Evolutionary conservation across 108 stramenopile genomes (phyloP).

Genomic region (Cyclotella sp.): DNA sequence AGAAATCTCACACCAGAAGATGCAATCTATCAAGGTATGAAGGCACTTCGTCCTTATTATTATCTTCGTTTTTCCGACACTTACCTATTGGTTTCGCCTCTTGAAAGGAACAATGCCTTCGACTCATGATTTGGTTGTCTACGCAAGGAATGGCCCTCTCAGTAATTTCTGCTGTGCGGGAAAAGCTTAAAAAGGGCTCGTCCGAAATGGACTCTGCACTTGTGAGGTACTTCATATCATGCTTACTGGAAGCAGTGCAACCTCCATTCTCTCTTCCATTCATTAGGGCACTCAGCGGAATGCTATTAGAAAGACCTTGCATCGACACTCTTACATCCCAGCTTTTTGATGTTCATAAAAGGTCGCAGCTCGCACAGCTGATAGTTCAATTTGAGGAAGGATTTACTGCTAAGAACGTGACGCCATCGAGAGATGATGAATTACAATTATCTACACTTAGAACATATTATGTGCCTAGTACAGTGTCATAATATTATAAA

Average conservation of each 20-base stretch:
- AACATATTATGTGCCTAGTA: neutral
- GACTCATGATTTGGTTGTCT: constrained; percentile 72
- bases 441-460: constrained; percentile 20
- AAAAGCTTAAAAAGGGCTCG: constrained; percentile 56
- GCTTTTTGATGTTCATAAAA: constrained; percentile 64
- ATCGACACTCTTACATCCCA: constrained; percentile 73
- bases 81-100: neutral
- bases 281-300: constrained; percentile 48
- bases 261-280: constrained; percentile 77
- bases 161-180: constrained; percentile 60
- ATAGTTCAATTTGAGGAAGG: constrained; percentile 29
- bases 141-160: constrained; percentile 66
- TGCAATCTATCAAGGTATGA: constrained; percentile 73
- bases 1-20: constrained; percentile 83
- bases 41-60: neutral
- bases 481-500: neutral
- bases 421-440: constrained; percentile 7
- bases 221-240: constrained; percentile 77
- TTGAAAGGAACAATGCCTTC: constrained; percentile 70
- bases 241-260: constrained; percentile 66
- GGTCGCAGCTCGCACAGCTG: constrained; percentile 25
- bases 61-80: neutral
- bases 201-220: constrained; percentile 80
- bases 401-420: neutral
- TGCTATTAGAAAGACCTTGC: constrained; percentile 63